These are phyloP conservation scores for Erodium moschatum DNA, from an alignment of 441 rosid genomes.

Conservation along the genomic window DNA sequence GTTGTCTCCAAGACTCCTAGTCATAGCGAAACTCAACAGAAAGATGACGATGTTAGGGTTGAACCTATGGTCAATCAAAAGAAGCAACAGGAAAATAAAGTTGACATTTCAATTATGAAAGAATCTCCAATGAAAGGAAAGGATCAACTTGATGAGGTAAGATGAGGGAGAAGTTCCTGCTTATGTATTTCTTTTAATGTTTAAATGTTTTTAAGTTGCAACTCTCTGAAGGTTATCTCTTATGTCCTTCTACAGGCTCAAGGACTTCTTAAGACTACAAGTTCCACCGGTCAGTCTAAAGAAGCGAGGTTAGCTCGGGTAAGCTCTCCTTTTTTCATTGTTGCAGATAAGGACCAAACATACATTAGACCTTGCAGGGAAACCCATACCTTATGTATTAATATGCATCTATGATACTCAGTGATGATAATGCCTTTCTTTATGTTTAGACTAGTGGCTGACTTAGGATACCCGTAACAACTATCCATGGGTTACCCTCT, in stretches of 20 bases:
- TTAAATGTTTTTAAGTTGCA: slow-evolving; percentile 18
- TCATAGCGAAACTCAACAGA: slow-evolving; percentile 28
- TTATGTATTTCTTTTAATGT: neutral
- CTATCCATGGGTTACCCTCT: too few relatives aligned
- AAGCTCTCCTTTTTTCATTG: slow-evolving; percentile 27
- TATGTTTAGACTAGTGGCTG: too few relatives aligned
- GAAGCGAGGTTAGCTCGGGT: slow-evolving; percentile 97
- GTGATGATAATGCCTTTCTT: too few relatives aligned
- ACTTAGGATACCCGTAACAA: too few relatives aligned
- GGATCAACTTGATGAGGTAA: slow-evolving; percentile 95
- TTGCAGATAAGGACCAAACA: neutral
- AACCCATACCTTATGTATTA: too few relatives aligned
- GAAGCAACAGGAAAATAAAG: slow-evolving; percentile 35
- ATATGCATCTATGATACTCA: too few relatives aligned
- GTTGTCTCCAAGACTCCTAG: slow-evolving; percentile 29
- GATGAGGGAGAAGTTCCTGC: slow-evolving; percentile 15
- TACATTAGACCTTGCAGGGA: neutral
- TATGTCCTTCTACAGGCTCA: slow-evolving; percentile 63
- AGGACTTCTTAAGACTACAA: slow-evolving; percentile 71
- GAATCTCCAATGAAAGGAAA: slow-evolving; percentile 42
- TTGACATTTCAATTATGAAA: slow-evolving; percentile 22
- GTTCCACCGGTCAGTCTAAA: slow-evolving; percentile 86
- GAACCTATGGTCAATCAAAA: slow-evolving; percentile 39
- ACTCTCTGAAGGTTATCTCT: slow-evolving; percentile 20
- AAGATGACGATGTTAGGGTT: slow-evolving; percentile 33